A percentile compares a stretch with the other conserved stretches of the same genome.
Evolutionary conservation across 2,329 filamentous ascomycete species (phyloP).

Genomic region (Botryotinia calthae): DNA sequence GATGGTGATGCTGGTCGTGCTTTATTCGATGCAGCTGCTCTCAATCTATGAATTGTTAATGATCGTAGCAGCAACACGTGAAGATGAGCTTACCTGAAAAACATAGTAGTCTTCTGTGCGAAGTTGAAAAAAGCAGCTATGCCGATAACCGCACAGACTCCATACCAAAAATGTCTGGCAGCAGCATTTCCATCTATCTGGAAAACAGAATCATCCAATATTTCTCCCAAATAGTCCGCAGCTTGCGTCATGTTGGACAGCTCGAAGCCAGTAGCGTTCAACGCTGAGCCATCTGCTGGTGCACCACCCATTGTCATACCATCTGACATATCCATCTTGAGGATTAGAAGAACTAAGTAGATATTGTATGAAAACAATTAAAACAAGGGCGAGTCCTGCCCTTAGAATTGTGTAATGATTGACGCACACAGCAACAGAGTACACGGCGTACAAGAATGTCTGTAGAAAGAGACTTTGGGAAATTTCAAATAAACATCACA

Average conservation of each 20-base stretch:
- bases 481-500: background rate
- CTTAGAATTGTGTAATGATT: background rate
- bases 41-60: conserved; percentile 32
- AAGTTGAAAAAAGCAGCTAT: conserved; percentile 39
- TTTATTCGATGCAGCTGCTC: conserved; percentile 38
- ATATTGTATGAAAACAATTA: background rate
- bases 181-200: conserved; percentile 40
- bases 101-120: conserved; percentile 30
- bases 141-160: conserved; percentile 39
- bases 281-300: conserved; percentile 26
- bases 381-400: background rate
- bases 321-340: conserved; percentile 27
- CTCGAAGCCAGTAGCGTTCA: conserved; percentile 40
- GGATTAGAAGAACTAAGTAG: background rate
- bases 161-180: conserved; percentile 43
- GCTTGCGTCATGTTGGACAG: conserved; percentile 42
- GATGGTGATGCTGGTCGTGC: conserved; percentile 37
- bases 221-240: conserved; percentile 38
- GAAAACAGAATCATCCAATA: conserved; percentile 41
- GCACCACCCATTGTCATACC: conserved; percentile 31
- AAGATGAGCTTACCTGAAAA: conserved; percentile 30
- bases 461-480: background rate
- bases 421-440: background rate
- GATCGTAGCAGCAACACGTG: background rate
- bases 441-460: background rate